Conservation (phyloP, 371 early-diverging fungal species). For the Smittium culicis region DNA sequence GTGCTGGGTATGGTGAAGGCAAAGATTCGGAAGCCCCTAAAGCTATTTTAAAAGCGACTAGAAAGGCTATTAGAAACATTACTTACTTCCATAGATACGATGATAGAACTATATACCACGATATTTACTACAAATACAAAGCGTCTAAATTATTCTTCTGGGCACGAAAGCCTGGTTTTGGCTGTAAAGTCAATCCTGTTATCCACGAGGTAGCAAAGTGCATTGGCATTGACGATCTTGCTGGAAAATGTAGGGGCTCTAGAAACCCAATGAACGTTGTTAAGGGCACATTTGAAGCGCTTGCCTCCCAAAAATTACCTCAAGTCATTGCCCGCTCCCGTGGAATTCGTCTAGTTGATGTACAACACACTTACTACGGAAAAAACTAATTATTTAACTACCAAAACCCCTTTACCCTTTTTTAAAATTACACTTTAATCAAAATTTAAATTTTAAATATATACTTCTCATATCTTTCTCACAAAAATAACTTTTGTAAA, state of each 20-base stretch:
- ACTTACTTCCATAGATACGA: slow-evolving; percentile 76
- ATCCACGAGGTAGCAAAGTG: slow-evolving; percentile 93
- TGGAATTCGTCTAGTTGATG: slow-evolving; percentile 82
- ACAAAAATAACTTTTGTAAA: too few relatives aligned
- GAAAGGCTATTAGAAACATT: slow-evolving; percentile 76
- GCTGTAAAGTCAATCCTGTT: slow-evolving; percentile 77
- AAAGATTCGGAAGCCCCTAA: slow-evolving; percentile 62
- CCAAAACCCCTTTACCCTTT: neutral
- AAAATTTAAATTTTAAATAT: too few relatives aligned
- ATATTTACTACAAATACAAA: slow-evolving; percentile 79
- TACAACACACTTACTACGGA: slow-evolving; percentile 66
- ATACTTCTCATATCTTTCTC: too few relatives aligned
- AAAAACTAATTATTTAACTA: slow-evolving; percentile 17
- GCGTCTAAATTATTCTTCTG: slow-evolving; percentile 67
- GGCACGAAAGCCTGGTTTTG: slow-evolving; percentile 88
- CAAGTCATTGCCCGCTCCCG: slow-evolving; percentile 75
- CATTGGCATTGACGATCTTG: slow-evolving; percentile 82
- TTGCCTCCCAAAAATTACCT: slow-evolving; percentile 69
- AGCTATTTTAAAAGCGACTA: slow-evolving; percentile 82
- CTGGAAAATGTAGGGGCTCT: slow-evolving; percentile 83
- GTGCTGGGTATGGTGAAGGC: slow-evolving; percentile 91
- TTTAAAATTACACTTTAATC: too few relatives aligned
- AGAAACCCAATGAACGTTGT: slow-evolving; percentile 94
- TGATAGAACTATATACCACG: slow-evolving; percentile 82
- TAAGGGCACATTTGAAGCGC: slow-evolving; percentile 89